phyloP scores from a whole-genome alignment of 106 monocot species.

The Dactylorhiza incarnata region DNA sequence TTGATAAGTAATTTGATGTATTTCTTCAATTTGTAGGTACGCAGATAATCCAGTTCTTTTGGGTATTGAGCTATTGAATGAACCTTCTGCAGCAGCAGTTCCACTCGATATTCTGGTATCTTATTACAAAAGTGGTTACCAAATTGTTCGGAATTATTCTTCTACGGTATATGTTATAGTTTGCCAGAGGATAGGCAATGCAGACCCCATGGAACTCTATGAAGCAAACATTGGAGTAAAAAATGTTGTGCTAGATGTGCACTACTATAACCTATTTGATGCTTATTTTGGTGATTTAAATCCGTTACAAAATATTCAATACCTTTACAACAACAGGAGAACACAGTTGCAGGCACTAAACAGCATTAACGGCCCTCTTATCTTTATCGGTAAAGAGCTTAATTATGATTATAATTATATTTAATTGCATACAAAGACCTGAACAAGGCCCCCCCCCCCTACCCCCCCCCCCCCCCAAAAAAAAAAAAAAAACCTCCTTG shows the following conservation, averaged over 20 bases:
- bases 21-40: slow-evolving; percentile 38
- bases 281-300: slow-evolving; percentile 45
- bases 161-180: slow-evolving; percentile 62
- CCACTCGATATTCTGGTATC: slow-evolving; percentile 59
- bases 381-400: slow-evolving; percentile 49
- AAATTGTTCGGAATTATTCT: slow-evolving; percentile 66
- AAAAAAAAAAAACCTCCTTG: too few relatives aligned
- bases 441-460: too few relatives aligned
- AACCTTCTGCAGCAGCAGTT: slow-evolving; percentile 65
- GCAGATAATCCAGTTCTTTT: slow-evolving; percentile 56
- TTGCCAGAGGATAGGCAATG: slow-evolving; percentile 87
- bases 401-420: slow-evolving; percentile 1
- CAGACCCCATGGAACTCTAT: slow-evolving; percentile 74
- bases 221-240: slow-evolving; percentile 57
- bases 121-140: slow-evolving; percentile 67
- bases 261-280: slow-evolving; percentile 81
- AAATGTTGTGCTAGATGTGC: slow-evolving; percentile 73
- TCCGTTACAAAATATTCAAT: slow-evolving; percentile 57
- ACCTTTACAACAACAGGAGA: slow-evolving; percentile 43
- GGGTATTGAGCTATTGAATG: slow-evolving; percentile 81
- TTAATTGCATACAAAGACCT: background rate
- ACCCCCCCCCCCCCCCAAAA: too few relatives aligned
- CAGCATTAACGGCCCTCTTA: slow-evolving; percentile 51
- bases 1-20: background rate
- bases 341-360: slow-evolving; percentile 52